Evolutionary conservation across 495 filamentous ascomycete genomes (phyloP).

Genomic region (Oleoguttula mirabilis): DNA sequence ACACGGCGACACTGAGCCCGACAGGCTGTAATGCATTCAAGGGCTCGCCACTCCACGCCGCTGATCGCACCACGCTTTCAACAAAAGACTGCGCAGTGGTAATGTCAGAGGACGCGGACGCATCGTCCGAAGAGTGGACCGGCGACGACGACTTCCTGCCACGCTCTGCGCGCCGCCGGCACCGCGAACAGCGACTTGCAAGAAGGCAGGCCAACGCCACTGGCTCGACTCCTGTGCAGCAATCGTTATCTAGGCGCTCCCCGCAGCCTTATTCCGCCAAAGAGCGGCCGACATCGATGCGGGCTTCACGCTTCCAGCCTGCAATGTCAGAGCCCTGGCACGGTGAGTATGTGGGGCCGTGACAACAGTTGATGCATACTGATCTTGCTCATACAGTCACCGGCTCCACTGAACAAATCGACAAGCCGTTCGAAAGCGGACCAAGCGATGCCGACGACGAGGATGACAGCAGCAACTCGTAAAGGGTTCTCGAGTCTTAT

Average conservation of each 20-base stretch:
- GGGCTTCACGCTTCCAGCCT: background rate
- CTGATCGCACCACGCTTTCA: background rate
- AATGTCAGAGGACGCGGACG: background rate
- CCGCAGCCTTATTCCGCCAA: background rate
- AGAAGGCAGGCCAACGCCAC: background rate
- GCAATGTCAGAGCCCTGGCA: background rate
- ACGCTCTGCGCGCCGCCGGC: conserved; percentile 2
- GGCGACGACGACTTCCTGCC: conserved; percentile 16
- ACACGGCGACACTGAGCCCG: background rate
- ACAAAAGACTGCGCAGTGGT: background rate
- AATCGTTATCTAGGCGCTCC: background rate
- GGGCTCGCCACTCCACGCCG: background rate
- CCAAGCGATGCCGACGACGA: conserved; percentile 5
- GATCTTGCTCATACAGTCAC: background rate
- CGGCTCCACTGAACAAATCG: no score
- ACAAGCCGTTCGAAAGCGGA: no score
- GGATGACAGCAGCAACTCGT: background rate
- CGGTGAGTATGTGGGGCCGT: no score
- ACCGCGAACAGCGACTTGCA: background rate
- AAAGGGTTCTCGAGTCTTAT: background rate
- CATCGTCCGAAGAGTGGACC: conserved; percentile 11
- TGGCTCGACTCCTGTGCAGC: background rate
- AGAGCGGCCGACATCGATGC: background rate
- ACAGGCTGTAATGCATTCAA: no score
- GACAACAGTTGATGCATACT: background rate